A percentile compares a stretch with the other conserved stretches of the same genome.
Conservation (phyloP, 2,329 filamentous ascomycete species). For the Diaporthe sp. region DNA sequence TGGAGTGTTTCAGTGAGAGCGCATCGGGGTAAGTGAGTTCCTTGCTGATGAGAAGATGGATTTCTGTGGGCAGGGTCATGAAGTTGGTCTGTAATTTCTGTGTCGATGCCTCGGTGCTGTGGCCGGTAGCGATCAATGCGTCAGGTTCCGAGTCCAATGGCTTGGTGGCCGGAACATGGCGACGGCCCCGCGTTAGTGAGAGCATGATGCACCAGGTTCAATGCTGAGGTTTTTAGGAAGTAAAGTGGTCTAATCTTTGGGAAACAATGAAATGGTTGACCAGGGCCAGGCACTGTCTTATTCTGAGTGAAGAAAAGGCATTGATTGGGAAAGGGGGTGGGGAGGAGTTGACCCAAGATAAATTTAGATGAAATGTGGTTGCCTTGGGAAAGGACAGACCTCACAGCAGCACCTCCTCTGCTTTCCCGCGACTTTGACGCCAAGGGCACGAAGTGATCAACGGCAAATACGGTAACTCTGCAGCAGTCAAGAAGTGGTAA, state of each 20-base stretch:
- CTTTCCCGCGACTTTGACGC: background rate
- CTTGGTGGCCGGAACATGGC: background rate
- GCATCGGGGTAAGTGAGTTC: slow-evolving; percentile 79
- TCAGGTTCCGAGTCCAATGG: background rate
- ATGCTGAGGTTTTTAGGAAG: background rate
- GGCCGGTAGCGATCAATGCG: background rate
- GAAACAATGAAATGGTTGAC: background rate
- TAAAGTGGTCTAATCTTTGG: too few species aligned
- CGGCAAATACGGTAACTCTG: background rate
- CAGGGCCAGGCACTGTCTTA: background rate
- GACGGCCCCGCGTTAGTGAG: background rate
- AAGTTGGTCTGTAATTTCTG: slow-evolving; percentile 49
- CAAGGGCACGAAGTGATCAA: background rate
- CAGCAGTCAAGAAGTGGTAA: background rate
- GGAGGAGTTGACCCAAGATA: background rate
- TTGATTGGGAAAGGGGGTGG: too few species aligned
- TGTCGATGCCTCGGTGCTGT: background rate
- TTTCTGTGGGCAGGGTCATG: slow-evolving; percentile 71
- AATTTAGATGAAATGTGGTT: slow-evolving; percentile 14
- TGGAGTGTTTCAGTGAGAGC: slow-evolving; percentile 77
- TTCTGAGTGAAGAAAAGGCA: background rate
- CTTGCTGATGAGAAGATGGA: slow-evolving; percentile 73
- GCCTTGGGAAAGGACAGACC: slow-evolving; percentile 36
- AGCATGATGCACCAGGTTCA: slow-evolving; percentile 14
- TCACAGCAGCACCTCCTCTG: background rate